phyloP scores from a whole-genome alignment of 2,329 filamentous ascomycete species.

The Polytolypa hystricis region DNA sequence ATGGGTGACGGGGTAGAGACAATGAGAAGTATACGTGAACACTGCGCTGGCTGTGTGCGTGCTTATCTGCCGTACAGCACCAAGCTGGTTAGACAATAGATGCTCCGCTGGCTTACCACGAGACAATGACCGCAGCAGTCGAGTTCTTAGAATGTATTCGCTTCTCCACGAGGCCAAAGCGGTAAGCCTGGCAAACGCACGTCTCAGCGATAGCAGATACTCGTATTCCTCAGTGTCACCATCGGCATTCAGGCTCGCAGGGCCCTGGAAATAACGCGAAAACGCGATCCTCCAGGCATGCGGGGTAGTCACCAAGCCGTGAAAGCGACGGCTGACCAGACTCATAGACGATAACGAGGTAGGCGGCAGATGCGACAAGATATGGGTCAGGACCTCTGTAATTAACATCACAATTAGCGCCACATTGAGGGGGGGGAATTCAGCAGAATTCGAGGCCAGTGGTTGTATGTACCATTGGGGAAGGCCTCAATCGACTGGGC shows the following conservation, averaged over 20 bases:
- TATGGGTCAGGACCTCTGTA: conserved; percentile 80
- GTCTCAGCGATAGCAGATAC: conserved; percentile 57
- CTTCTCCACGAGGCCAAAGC: conserved; percentile 85
- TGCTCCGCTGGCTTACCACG: conserved; percentile 61
- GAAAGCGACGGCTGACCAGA: conserved; percentile 78
- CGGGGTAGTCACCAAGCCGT: conserved; percentile 74
- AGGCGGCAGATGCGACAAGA: conserved; percentile 80
- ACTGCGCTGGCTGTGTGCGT: conserved; percentile 61
- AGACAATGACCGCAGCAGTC: conserved; percentile 67
- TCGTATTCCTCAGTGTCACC: conserved; percentile 40
- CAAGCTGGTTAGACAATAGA: conserved; percentile 42
- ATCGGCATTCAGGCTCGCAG: conserved; percentile 43
- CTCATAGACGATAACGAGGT: conserved; percentile 72
- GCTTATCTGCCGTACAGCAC: conserved; percentile 42
- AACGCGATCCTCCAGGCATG: conserved; percentile 94
- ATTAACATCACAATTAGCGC: conserved; percentile 13
- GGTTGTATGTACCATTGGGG: conserved; percentile 59
- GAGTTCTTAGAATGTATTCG: conserved; percentile 83
- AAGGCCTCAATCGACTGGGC: conserved; percentile 47
- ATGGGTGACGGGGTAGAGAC: conserved; percentile 67
- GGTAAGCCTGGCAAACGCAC: conserved; percentile 73
- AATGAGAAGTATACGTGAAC: conserved; percentile 73
- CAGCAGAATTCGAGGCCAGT: too few species aligned
- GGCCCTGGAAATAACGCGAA: conserved; percentile 75
- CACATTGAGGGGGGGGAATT: conserved; percentile 10